Conservation (phyloP, 139 green algal species). For the Asterochloris sp. region DNA sequence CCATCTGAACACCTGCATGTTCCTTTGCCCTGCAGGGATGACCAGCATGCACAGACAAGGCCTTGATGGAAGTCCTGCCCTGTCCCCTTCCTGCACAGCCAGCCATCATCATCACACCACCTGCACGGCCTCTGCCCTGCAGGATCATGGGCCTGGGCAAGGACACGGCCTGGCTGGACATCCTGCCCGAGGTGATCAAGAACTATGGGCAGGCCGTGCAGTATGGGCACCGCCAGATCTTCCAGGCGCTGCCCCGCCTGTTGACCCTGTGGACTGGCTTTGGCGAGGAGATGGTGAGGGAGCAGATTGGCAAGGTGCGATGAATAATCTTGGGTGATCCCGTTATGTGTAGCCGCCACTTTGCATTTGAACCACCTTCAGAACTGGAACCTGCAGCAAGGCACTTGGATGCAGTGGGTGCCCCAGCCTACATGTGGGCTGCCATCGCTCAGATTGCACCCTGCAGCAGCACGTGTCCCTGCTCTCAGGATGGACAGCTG, state of each 20-base stretch:
- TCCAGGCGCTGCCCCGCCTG: conserved; percentile 85
- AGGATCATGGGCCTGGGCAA: conserved; percentile 42
- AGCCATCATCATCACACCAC: not conserved
- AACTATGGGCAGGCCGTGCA: conserved; percentile 70
- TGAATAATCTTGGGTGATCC: too few relatives aligned
- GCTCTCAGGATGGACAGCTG: too few relatives aligned
- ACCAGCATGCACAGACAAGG: conserved; percentile 44
- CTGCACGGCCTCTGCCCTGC: not conserved
- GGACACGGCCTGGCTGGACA: conserved; percentile 58
- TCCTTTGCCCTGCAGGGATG: too few relatives aligned
- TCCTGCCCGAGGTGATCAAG: conserved; percentile 57
- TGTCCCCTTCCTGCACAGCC: conserved; percentile 6
- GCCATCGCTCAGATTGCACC: too few relatives aligned
- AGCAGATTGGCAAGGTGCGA: too few relatives aligned
- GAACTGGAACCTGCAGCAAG: too few relatives aligned
- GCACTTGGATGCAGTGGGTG: too few relatives aligned
- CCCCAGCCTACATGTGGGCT: too few relatives aligned
- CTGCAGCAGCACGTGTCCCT: too few relatives aligned
- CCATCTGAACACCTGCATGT: too few relatives aligned
- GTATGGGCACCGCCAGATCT: conserved; percentile 62
- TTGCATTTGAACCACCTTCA: too few relatives aligned
- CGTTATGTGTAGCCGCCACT: too few relatives aligned
- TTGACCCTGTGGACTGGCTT: conserved; percentile 96
- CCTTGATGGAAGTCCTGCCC: conserved; percentile 55
- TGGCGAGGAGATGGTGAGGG: conserved; percentile 32